phyloP scores from a whole-genome alignment of 768 basidiomycete genomes.

The Lepiota brunneoincarnata region DNA sequence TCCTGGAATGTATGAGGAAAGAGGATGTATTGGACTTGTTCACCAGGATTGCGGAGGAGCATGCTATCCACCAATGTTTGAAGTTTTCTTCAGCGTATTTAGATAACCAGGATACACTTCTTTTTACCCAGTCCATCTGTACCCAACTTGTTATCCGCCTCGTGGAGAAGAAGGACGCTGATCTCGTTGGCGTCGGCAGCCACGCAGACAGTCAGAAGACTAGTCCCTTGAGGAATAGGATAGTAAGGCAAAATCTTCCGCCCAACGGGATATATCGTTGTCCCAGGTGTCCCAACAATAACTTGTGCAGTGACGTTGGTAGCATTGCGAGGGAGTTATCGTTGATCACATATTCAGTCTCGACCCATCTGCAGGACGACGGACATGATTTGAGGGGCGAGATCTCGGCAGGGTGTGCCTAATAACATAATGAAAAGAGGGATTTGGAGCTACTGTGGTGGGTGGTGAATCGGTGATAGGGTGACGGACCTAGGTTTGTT shows the following conservation, averaged over 20 bases:
- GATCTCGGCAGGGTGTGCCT: constrained; percentile 95
- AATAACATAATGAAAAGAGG: no score
- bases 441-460: no score
- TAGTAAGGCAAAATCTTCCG: constrained; percentile 39
- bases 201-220: constrained; percentile 8
- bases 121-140: constrained; percentile 93
- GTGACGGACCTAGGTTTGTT: constrained; percentile 75
- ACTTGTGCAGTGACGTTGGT: constrained; percentile 81
- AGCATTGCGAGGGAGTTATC: constrained; percentile 69
- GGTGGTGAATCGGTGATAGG: no score
- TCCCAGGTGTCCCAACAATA: constrained; percentile 95
- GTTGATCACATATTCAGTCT: constrained; percentile 95
- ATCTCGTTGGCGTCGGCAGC: constrained; percentile 77
- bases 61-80: constrained; percentile 37
- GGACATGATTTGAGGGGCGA: constrained; percentile 96
- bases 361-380: constrained; percentile 94
- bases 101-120: constrained; percentile 54
- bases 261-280: constrained; percentile 84
- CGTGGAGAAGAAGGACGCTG: constrained; percentile 94
- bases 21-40: constrained; percentile 78
- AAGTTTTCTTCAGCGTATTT: background rate
- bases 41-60: constrained; percentile 41
- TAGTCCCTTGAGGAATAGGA: background rate
- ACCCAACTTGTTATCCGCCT: constrained; percentile 99
- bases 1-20: constrained; percentile 99